Base-by-base conservation (phyloP, 1,139 yeast genomes). In the Pichia terricola region DNA sequence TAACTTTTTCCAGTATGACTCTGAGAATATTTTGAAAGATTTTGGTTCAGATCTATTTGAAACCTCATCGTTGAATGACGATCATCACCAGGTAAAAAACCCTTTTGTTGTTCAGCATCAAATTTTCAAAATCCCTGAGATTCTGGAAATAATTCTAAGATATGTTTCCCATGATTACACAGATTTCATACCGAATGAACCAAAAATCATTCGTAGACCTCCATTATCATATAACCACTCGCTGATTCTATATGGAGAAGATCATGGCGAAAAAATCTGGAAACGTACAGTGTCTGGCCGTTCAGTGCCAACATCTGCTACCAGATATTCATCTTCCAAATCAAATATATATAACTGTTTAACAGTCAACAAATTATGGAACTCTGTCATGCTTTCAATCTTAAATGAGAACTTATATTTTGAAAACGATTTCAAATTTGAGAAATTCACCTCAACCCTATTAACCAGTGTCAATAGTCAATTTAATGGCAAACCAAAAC, bases 121-220 rank as follows among this genome's bases (percentile, higher is more conserved):
- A 16, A 81, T 87, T 5, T 81, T 87, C 56, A 69, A 70, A 42
- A 78, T 82, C 25, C 95, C 96, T 0, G 96, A 88, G 60, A 80
- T 88, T 45, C 68, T 87, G 25, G 64, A 71, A 51, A 68, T 70
- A 47, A 83, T 88, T 16, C 56, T 87, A 28, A 66, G 68, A 27
- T 76, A 68, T 59, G 79, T 85, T 11, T 85, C 82, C 45, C 58
- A 62, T 40, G 64, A 66, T 34, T 63, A 62, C 40, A 58, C 62
- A 26, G 65, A 75, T 5, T 59, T 61, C 4, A 66, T 78, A 22
- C 87, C 91, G 3, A 74, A 70, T 45, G 89, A 82, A 56, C 61
- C 62, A 10, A 63, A 76, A 0, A 82, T 84, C 36, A 59, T 70
- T 1, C 64, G 94, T 51, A 71, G 94, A 52, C 73, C 72, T 48